Base-by-base conservation (phyloP, 2,329 filamentous ascomycete species). In the Pseudogymnoascus sp. region DNA sequence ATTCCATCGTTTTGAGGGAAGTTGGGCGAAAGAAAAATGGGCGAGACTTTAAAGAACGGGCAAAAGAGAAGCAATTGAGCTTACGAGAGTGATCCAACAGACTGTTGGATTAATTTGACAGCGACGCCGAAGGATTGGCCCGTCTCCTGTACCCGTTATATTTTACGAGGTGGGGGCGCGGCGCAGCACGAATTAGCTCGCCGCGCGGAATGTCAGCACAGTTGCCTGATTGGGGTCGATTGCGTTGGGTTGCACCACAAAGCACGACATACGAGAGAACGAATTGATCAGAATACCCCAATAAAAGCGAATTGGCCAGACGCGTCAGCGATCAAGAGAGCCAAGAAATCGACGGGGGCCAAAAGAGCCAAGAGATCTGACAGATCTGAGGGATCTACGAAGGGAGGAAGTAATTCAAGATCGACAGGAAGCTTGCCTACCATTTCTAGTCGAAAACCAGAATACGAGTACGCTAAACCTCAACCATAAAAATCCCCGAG, bases 1-100 rank as follows among this genome's bases (percentile, higher is more conserved):
- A 89, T 10, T 97, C 79, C 0, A 87, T 80, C 1, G 79, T 73
- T 0, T 48, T 48, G 12, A 29, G 39, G 27, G 89, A 83, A 37
- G 80, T 87, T 62, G 93, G 82, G 12, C 93, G 79, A 4, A 79
- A 29, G 21, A 21, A 21, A 21, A 21, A 48, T 48, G 7, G 29
- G 12, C 6, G 42, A 9, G n/a, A 8, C 12, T 21, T n/a, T 12
- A 29, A 29, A 15, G 6, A 48, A 48, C n/a, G 13, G 42, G 9
- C 3, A 48, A 48, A 29, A 7, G 42, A 15, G 25, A 15, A 25
- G 13, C 25, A 48, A 29, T 29, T 48, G 42, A 25, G 42, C 7
- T 7, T 12, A 29, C 42, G 42, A 13, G 12, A 4, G 37, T 42
- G 9, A 12, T 27, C 40, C 12, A 27, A n/a, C 27, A 48, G n/a